Evolutionary conservation across 345 rosid species (phyloP).

Genomic region (Gossypium turneri): DNA sequence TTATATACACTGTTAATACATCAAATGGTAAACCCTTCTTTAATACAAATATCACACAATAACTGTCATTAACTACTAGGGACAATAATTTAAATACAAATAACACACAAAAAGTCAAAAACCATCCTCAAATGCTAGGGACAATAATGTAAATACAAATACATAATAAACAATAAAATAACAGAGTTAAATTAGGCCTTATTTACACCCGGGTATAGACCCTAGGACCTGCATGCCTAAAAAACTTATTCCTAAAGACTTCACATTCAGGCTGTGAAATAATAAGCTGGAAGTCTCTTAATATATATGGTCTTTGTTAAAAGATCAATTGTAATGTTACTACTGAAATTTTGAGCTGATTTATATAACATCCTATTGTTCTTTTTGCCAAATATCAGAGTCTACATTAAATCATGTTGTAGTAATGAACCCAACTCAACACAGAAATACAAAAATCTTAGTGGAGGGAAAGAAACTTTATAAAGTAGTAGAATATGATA

Average conservation of each 20-base stretch:
- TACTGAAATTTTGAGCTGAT: neutral
- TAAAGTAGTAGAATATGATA: conserved; percentile 11
- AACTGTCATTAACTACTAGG: too few species aligned
- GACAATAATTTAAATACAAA: too few species aligned
- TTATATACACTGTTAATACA: too few species aligned
- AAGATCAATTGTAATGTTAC: neutral
- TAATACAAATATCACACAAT: too few species aligned
- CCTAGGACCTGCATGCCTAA: too few species aligned
- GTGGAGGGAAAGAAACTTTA: neutral
- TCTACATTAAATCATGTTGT: neutral
- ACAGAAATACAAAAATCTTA: neutral
- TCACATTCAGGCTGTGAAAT: neutral
- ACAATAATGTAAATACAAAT: too few species aligned
- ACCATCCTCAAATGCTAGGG: too few species aligned
- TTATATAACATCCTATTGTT: neutral
- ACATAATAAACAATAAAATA: too few species aligned
- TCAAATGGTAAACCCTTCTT: too few species aligned
- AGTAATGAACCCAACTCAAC: conserved; percentile 6
- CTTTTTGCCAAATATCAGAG: neutral
- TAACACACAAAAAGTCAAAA: too few species aligned
- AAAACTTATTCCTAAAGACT: neutral
- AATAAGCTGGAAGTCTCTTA: neutral
- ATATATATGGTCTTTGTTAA: neutral
- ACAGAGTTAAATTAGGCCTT: too few species aligned
- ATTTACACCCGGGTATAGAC: too few species aligned